Percentiles rank a stretch among this genome's conserved stretches.
These are phyloP conservation scores for Lipomyces mesembrius DNA, from an alignment of 805 yeast species.

Conservation along the genomic window DNA sequence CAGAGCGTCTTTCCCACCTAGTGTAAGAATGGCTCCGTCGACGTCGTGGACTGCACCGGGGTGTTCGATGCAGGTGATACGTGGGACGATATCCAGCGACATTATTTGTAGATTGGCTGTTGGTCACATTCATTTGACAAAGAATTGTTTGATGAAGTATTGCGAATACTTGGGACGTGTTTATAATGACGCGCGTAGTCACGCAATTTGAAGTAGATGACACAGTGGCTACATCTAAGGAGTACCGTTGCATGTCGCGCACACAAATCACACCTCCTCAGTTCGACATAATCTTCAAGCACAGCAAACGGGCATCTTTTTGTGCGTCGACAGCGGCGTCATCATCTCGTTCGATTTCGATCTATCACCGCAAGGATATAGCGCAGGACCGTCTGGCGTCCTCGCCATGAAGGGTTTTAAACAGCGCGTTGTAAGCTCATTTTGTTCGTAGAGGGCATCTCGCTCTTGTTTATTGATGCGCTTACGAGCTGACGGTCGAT, in stretches of 20 bases:
- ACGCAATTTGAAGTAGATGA: background rate
- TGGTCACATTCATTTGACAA: background rate
- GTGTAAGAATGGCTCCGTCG: constrained; percentile 28
- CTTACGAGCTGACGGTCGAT: background rate
- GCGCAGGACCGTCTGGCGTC: constrained; percentile 11
- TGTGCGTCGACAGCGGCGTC: background rate
- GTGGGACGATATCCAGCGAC: constrained; percentile 29
- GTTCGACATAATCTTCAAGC: background rate
- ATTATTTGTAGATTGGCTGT: background rate
- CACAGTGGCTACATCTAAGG: background rate
- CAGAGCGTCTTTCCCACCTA: constrained; percentile 33
- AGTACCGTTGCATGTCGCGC: background rate
- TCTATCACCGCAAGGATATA: background rate
- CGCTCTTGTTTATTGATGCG: background rate
- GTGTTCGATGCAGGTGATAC: constrained; percentile 34
- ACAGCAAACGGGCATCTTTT: background rate
- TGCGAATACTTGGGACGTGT: background rate
- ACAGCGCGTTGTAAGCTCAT: constrained; percentile 40
- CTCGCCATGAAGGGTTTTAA: constrained; percentile 42
- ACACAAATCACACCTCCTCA: constrained; percentile 4
- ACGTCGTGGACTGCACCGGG: constrained; percentile 31
- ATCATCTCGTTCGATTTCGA: background rate
- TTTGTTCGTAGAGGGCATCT: background rate
- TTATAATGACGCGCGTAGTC: background rate
- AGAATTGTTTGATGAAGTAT: background rate